Evolutionary conservation across 176 grass and related monocot species (phyloP).

Genomic region (Aegilops speltoides): DNA sequence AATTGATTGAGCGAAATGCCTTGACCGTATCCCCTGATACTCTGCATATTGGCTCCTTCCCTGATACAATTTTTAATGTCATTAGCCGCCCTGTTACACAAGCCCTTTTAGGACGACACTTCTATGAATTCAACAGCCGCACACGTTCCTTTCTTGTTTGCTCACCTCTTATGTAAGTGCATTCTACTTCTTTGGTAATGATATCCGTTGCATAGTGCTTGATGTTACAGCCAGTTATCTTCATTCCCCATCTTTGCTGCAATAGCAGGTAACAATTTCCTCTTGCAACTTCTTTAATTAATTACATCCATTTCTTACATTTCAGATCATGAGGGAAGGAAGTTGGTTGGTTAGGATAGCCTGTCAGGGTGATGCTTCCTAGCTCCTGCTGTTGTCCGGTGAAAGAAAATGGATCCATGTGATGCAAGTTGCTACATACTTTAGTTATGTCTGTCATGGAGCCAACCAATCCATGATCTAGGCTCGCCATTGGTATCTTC

Average conservation of each 20-base stretch:
- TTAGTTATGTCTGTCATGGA: slow-evolving; percentile 26
- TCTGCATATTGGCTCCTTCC: slow-evolving; percentile 10
- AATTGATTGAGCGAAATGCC: not conserved
- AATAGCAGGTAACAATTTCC: not conserved
- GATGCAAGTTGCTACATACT: slow-evolving; percentile 28
- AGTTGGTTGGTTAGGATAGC: slow-evolving; percentile 3
- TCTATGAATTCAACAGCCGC: slow-evolving; percentile 3
- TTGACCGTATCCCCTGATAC: not conserved
- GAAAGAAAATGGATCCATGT: not conserved
- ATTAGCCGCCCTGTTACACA: not conserved
- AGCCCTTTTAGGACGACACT: not conserved
- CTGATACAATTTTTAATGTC: not conserved
- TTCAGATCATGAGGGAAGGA: slow-evolving; percentile 35
- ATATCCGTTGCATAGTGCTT: not conserved
- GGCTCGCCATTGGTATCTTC: slow-evolving; percentile 36
- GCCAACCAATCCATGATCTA: slow-evolving; percentile 7
- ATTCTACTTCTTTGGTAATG: not conserved
- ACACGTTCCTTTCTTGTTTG: not conserved
- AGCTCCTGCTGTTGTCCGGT: slow-evolving; percentile 9
- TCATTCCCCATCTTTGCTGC: not conserved
- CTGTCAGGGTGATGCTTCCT: slow-evolving; percentile 23
- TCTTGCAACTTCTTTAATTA: not conserved
- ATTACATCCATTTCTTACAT: slow-evolving; percentile 28
- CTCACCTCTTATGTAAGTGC: not conserved
- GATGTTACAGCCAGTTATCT: not conserved